Percentiles rank a stretch among this genome's conserved stretches.
Conservation (phyloP, 371 early-diverging fungal species). For the Capillidium heterosporum region DNA sequence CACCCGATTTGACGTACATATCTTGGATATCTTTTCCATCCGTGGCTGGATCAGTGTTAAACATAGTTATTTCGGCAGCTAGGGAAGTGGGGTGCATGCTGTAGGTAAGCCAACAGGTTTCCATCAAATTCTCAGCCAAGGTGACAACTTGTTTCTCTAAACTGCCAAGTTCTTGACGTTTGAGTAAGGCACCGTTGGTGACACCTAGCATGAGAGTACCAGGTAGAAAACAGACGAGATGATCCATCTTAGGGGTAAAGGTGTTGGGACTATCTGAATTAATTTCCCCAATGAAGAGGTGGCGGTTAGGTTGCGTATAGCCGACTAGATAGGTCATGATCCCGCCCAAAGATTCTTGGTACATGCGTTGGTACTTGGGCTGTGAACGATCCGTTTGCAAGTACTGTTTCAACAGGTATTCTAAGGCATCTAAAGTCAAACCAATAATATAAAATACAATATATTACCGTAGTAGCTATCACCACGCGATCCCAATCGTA, state of each 20-base stretch:
- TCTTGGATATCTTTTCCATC: conserved; percentile 18
- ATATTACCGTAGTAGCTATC: conserved; percentile 92
- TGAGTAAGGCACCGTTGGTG: conserved; percentile 24
- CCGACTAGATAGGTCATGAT: conserved; percentile 50
- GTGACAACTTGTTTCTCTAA: conserved; percentile 32
- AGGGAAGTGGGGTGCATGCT: conserved; percentile 52
- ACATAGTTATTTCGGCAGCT: conserved; percentile 60
- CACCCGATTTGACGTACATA: conserved; percentile 33
- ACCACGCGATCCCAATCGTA: conserved; percentile 59
- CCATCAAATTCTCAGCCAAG: conserved; percentile 53
- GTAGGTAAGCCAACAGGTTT: conserved; percentile 71
- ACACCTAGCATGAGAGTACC: conserved; percentile 66
- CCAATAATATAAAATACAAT: too few species aligned
- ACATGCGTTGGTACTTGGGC: conserved; percentile 41
- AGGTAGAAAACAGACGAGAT: conserved; percentile 82
- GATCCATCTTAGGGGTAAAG: conserved; percentile 65
- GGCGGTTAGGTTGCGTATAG: conserved; percentile 28
- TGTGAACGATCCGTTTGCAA: conserved; percentile 49
- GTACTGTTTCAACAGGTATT: conserved; percentile 79
- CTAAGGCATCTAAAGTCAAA: too few species aligned
- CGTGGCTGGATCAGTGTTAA: conserved; percentile 14
- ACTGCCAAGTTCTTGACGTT: conserved; percentile 11
- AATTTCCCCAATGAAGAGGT: conserved; percentile 57
- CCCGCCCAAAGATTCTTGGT: conserved; percentile 44
- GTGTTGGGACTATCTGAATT: conserved; percentile 15